A percentile compares a stretch with the other conserved stretches of the same genome.
Conservation (phyloP, 768 basidiomycete species). For the Leccinum subtestaceum region DNA sequence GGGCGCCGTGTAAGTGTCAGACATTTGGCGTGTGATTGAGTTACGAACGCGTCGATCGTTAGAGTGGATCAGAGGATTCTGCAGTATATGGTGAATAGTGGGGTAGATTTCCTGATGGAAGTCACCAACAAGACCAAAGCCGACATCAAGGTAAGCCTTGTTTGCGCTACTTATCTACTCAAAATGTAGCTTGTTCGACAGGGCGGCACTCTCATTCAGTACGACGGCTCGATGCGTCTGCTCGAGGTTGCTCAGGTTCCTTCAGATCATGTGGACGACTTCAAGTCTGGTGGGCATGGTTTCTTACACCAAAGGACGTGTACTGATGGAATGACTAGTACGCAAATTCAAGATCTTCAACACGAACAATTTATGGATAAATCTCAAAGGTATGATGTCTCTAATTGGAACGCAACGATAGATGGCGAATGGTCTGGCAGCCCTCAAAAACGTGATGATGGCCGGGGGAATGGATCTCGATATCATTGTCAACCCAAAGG, state of each 20-base stretch:
- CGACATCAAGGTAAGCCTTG: constrained; percentile 47
- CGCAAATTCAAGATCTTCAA: constrained; percentile 95
- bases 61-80: constrained; percentile 83
- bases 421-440: constrained; percentile 35
- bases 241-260: constrained; percentile 13
- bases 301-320: neutral
- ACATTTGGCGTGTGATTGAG: constrained; percentile 1
- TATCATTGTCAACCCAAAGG: constrained; percentile 92
- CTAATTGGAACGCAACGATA: neutral
- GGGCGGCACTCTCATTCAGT: constrained; percentile 89
- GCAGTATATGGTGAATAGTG: constrained; percentile 78
- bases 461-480: constrained; percentile 85
- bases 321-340: constrained; percentile 36
- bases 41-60: constrained; percentile 3
- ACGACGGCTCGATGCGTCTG: constrained; percentile 43
- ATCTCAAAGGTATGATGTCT: constrained; percentile 58
- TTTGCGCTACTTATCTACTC: neutral
- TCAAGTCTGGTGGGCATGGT: constrained; percentile 36
- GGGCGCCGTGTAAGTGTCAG: constrained; percentile 73
- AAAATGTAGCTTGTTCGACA: constrained; percentile 18
- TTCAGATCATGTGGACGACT: constrained; percentile 10
- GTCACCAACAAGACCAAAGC: constrained; percentile 97
- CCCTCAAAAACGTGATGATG: constrained; percentile 89
- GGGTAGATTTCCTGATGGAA: constrained; percentile 90
- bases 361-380: constrained; percentile 82